Evolutionary conservation across 2,329 filamentous ascomycete genomes (phyloP), one percentile per base, ranked within the genome.

Genomic region (Aspergillus sp.): DNA sequence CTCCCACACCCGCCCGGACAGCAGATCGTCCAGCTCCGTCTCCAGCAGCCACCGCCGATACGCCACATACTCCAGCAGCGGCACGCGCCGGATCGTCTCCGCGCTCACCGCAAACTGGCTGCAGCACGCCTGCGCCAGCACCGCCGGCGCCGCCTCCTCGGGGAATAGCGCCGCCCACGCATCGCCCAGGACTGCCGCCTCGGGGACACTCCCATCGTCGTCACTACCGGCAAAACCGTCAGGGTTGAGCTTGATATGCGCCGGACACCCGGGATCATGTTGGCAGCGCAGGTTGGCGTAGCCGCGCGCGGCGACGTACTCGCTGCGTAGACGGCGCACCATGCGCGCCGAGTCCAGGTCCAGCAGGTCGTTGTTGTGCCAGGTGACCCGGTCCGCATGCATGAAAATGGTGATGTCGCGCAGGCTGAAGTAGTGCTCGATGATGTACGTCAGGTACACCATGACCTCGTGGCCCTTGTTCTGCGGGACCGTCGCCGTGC

Each of bases 391-490:
- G 47, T 76, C 72, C 47, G 76, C 71, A 63, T 81, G 80, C 62
- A 78, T 73, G 67, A 82, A 82, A 46, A 81, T 65, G 44, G 74
- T 66, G 5, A 78, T 73, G 59, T 81, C 78, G 10, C 77, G 71
- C 10, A 82, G 75, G 17, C 71, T 63, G 40, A 78, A 63, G 64
- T 82, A 83, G 61, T 81, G 71, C 51, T 82, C 77, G 60, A 82
- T 81, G 48, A 83, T 77, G 63, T 80, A 82, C 31, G 76, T 77
- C n/a, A 82, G 72, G 63, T 82, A 82, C 4, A 68, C 72, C 71
- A 81, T 80, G 7, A 77, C 77, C 62, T 82, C 80, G 57, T 76
- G 73, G 47, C 80, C 80, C 58, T 80, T 78, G 53, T 81, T 80
- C 55, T 70, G 72, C 7, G 76, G 75, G 0, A 77, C 66, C 54